Percentiles rank a stretch among this genome's conserved stretches.
Conservation (phyloP, 768 basidiomycete species). For the Chlorophyllum brunneum region DNA sequence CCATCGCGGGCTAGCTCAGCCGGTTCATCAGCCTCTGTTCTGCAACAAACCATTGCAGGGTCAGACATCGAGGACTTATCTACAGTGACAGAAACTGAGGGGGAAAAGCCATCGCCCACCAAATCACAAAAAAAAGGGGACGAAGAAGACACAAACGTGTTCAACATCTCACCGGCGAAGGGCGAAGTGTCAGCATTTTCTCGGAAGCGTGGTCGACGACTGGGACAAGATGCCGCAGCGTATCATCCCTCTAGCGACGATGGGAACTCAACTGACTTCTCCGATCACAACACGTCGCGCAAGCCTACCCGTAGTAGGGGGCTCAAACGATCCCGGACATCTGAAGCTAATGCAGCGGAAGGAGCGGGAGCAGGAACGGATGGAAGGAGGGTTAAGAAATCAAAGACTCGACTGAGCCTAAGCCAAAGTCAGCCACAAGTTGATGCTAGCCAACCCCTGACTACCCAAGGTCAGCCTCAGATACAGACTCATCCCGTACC, state of each 20-base stretch:
- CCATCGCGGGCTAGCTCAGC: not conserved
- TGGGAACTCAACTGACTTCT: conserved; percentile 24
- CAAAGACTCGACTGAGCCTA: conserved; percentile 21
- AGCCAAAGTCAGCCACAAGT: not conserved
- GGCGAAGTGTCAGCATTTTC: not conserved
- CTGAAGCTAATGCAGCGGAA: conserved; percentile 21
- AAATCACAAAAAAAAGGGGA: not conserved
- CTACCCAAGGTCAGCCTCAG: conserved; percentile 14
- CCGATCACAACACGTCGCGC: conserved; percentile 18
- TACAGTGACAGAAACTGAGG: conserved; percentile 6
- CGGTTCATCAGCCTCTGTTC: not conserved
- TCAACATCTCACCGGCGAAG: not conserved
- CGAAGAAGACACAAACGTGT: not conserved
- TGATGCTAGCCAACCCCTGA: not conserved
- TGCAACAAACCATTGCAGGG: conserved; percentile 3
- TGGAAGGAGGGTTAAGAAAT: conserved; percentile 31
- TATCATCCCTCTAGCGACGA: conserved; percentile 32
- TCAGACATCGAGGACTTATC: not conserved
- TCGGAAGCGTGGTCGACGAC: not conserved
- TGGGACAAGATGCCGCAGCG: conserved; percentile 14
- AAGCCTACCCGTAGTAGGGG: conserved; percentile 25
- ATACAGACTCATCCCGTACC: not conserved
- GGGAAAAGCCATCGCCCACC: not conserved
- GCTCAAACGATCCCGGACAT: conserved; percentile 32
- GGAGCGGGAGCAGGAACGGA: conserved; percentile 22